Evolutionary conservation across 164 flowering plant genomes (phyloP), one percentile per base, ranked within the genome.

Genomic region (Berberis vulgaris): DNA sequence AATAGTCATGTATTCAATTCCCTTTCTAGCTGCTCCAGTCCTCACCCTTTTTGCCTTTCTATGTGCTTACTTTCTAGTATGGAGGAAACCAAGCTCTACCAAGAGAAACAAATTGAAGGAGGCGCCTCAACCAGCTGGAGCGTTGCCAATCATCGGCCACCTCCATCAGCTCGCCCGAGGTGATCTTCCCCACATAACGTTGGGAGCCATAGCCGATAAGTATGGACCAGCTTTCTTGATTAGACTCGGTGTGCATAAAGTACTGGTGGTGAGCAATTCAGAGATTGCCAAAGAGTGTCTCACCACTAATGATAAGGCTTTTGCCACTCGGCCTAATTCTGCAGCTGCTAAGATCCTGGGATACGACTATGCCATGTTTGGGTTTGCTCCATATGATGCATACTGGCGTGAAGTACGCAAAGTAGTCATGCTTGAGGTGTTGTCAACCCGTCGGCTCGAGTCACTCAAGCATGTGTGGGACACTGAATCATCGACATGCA

Each of bases 101-200:
- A 4, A 52, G 54, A 52, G 13, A 10, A 52, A 10, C 54, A 52
- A 12, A 1, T 6, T 7, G 2, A 52, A 52, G 11, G 2, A 7
- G n/a, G 54, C 54, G n/a, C 61, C 61, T 4, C 39, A 5, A 43
- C 13, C 49, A 2, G 7, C 61, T 4, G 61, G 61, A 3, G 61
- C 61, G 44, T 59, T 46, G 61, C 61, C 49, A 6, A 43, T 59
- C 6, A 59, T 59, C 49, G 61, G 61, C 38, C 61, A 59, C 26
- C 61, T 59, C 39, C 61, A 59, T 43, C 9, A 39, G 45, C n/a
- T 58, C 1, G 45, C 45, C 5, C 45, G 61, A 45, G 12, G 45
- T 8, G 61, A 42, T 3, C 44, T 59, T 7, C 49, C 5, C 13
- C 47, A 43, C 61, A 42, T 10, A 11, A 43, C 2, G 12, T 11